phyloP scores from a whole-genome alignment of 1,284 basidiomycete species.

The Ceratobasidium sp. region DNA sequence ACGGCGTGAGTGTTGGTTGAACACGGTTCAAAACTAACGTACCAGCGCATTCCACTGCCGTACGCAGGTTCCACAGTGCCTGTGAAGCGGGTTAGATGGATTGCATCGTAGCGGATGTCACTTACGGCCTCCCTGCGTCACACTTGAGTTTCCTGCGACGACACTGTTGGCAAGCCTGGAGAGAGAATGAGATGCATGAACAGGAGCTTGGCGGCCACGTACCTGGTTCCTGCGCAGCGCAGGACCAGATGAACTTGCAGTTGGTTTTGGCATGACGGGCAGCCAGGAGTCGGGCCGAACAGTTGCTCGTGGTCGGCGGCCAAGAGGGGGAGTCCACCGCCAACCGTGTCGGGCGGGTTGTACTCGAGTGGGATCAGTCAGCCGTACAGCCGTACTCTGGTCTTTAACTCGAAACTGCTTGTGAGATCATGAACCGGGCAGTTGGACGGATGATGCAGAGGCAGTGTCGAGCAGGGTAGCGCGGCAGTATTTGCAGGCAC shows the following conservation, averaged over 20 bases:
- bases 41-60: conserved; percentile 57
- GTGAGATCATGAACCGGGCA: conserved; percentile 11
- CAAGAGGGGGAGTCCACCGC: not conserved
- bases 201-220: not conserved
- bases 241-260: conserved; percentile 56
- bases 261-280: conserved; percentile 68
- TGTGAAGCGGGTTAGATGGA: conserved; percentile 34
- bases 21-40: not conserved
- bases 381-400: conserved; percentile 23
- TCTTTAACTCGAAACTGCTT: conserved; percentile 24
- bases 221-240: conserved; percentile 80
- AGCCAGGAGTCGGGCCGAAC: conserved; percentile 6
- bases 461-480: too few relatives aligned
- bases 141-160: conserved; percentile 79
- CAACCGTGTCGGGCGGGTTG: conserved; percentile 12
- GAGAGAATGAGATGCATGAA: not conserved
- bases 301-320: not conserved
- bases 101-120: conserved; percentile 38
- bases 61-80: conserved; percentile 78
- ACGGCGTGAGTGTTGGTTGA: not conserved
- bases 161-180: conserved; percentile 77
- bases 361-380: conserved; percentile 32
- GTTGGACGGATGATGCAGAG: conserved; percentile 1
- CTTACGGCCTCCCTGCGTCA: conserved; percentile 39
- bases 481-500: too few relatives aligned